phyloP scores from a whole-genome alignment of 257 asterid species.

The Handroanthus guayacan region DNA sequence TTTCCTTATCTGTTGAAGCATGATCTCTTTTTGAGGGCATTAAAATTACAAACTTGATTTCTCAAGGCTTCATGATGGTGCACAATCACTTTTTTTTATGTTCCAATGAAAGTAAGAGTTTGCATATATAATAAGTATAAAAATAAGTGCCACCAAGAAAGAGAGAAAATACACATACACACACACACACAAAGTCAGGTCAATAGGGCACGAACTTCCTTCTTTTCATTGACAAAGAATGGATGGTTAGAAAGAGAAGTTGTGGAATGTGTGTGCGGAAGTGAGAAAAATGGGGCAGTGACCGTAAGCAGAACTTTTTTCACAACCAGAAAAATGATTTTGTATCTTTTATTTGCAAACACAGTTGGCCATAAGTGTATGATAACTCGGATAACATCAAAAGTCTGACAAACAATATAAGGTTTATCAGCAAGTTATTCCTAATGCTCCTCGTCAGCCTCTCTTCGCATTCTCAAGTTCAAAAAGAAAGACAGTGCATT shows the following conservation, averaged over 20 bases:
- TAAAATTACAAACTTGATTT: constrained; percentile 7
- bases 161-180: neutral
- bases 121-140: too few relatives aligned
- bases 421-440: neutral
- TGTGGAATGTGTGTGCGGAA: neutral
- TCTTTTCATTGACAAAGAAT: neutral
- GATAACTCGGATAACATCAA: neutral
- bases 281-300: neutral
- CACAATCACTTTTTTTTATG: constrained; percentile 4
- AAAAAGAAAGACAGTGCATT: neutral
- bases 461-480: neutral
- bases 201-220: neutral
- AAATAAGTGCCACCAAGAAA: constrained; percentile 10
- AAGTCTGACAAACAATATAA: neutral
- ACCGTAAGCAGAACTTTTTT: neutral
- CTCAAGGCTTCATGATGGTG: neutral
- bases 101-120: neutral
- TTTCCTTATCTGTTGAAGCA: neutral
- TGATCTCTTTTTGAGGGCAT: constrained; percentile 14
- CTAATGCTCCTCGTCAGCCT: neutral
- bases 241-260: neutral
- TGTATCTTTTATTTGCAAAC: constrained; percentile 4
- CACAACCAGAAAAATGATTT: neutral
- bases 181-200: too few relatives aligned
- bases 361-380: neutral